A percentile compares a stretch with the other conserved stretches of the same genome.
phyloP scores from a whole-genome alignment of 75 land plant genomes.

The Cupressus sempervirens region DNA sequence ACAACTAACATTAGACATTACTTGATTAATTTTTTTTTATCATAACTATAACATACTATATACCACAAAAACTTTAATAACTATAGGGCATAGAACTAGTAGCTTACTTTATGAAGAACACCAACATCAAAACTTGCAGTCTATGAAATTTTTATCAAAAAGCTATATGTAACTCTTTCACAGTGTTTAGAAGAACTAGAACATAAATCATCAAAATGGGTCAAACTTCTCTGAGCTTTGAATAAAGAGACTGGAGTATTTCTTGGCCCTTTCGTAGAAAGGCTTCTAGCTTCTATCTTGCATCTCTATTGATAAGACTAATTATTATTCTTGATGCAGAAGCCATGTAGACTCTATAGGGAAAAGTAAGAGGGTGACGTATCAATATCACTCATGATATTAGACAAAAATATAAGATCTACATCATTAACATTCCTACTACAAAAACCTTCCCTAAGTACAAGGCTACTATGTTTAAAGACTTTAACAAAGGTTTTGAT shows the following conservation, averaged over 20 bases:
- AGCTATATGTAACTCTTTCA: constrained; percentile 57
- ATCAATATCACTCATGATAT: constrained; percentile 5
- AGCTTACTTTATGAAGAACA: constrained; percentile 78
- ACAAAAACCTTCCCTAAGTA: background rate
- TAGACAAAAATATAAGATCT: background rate
- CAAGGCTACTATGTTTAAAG: background rate
- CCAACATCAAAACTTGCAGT: constrained; percentile 91
- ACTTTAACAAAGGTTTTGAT: background rate
- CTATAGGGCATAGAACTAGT: background rate
- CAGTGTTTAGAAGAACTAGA: constrained; percentile 52
- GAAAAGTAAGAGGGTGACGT: constrained; percentile 62
- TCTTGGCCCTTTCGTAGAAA: constrained; percentile 59
- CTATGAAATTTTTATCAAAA: constrained; percentile 68
- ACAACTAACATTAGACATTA: background rate
- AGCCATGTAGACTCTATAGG: constrained; percentile 72
- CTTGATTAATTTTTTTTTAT: background rate
- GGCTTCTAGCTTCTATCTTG: constrained; percentile 35
- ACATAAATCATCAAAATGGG: constrained; percentile 45
- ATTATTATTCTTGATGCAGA: constrained; percentile 59
- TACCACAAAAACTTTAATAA: background rate
- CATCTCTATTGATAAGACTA: constrained; percentile 50
- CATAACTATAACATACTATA: background rate
- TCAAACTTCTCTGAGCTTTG: too few relatives aligned
- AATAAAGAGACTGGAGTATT: constrained; percentile 70
- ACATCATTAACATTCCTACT: background rate